Conservation (phyloP, 441 rosid genomes). For the Pelargonium citronellum region DNA sequence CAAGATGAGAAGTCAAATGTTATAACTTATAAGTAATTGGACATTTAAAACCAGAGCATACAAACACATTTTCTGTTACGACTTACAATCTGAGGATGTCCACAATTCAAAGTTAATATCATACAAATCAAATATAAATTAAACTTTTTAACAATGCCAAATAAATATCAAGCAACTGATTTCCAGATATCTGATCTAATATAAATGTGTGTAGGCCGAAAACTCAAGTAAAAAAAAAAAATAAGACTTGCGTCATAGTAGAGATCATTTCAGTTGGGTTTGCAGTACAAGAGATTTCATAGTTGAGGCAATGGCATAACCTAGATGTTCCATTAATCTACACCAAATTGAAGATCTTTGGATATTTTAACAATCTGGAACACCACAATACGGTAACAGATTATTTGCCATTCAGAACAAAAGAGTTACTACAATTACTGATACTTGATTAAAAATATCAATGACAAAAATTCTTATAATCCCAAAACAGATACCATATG, state of each 20-base stretch:
- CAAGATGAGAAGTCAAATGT: not conserved
- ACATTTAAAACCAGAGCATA: not conserved
- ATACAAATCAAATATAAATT: not conserved
- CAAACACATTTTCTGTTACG: not conserved
- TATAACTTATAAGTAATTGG: not conserved
- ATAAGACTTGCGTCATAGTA: not conserved
- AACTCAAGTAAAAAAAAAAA: not conserved
- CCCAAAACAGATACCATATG: not conserved
- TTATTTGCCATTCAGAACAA: not conserved
- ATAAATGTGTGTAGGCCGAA: not conserved
- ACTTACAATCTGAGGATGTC: not conserved
- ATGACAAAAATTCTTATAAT: not conserved
- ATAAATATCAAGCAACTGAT: not conserved
- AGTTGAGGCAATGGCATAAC: not conserved
- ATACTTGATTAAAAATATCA: slow-evolving; percentile 1
- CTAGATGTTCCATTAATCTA: not conserved
- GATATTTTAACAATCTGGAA: not conserved
- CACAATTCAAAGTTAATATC: not conserved
- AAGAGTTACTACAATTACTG: not conserved
- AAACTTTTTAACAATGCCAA: not conserved
- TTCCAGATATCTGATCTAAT: not conserved
- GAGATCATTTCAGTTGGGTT: not conserved
- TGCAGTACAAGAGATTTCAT: not conserved
- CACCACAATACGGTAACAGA: not conserved
- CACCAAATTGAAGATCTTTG: not conserved